Evolutionary conservation across 2,329 filamentous ascomycete species (phyloP).

Genomic region (Penicillium rolfsii): DNA sequence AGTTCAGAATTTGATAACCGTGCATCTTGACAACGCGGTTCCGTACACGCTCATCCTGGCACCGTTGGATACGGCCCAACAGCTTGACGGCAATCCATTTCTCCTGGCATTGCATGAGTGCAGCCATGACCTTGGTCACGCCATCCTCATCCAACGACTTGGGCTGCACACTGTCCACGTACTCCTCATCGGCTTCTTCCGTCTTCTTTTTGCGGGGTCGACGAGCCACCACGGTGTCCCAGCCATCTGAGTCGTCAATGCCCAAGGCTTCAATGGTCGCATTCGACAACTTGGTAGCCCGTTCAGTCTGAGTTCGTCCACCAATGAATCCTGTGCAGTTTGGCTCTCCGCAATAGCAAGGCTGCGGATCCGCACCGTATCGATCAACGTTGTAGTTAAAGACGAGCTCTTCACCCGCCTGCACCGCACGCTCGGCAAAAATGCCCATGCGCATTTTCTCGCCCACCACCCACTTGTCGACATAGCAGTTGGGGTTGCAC

Average conservation of each 20-base stretch:
- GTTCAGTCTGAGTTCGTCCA: slow-evolving; percentile 95
- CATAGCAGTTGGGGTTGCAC: slow-evolving; percentile 97
- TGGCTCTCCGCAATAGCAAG: slow-evolving; percentile 91
- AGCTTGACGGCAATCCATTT: slow-evolving; percentile 99
- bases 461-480: slow-evolving; percentile 98
- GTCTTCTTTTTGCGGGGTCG: slow-evolving; percentile 90
- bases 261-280: slow-evolving; percentile 92
- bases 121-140: slow-evolving; percentile 93
- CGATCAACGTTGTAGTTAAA: slow-evolving; percentile 99
- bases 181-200: slow-evolving; percentile 91
- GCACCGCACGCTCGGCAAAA: slow-evolving; percentile 83
- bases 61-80: slow-evolving; percentile 82
- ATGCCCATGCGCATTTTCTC: slow-evolving; percentile 99
- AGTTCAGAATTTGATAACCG: slow-evolving; percentile 92
- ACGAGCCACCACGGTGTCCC: slow-evolving; percentile 88
- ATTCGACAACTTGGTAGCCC: slow-evolving; percentile 85
- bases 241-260: slow-evolving; percentile 88
- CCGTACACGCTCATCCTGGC: slow-evolving; percentile 82
- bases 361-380: slow-evolving; percentile 94
- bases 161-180: slow-evolving; percentile 84
- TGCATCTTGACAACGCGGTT: slow-evolving; percentile 94
- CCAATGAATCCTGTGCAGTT: slow-evolving; percentile 97
- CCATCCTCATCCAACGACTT: slow-evolving; percentile 78
- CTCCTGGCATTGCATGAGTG: slow-evolving; percentile 96
- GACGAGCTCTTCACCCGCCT: slow-evolving; percentile 88